phyloP scores from a whole-genome alignment of 2,329 filamentous ascomycete species.

The Epicoccum sorghinum region DNA sequence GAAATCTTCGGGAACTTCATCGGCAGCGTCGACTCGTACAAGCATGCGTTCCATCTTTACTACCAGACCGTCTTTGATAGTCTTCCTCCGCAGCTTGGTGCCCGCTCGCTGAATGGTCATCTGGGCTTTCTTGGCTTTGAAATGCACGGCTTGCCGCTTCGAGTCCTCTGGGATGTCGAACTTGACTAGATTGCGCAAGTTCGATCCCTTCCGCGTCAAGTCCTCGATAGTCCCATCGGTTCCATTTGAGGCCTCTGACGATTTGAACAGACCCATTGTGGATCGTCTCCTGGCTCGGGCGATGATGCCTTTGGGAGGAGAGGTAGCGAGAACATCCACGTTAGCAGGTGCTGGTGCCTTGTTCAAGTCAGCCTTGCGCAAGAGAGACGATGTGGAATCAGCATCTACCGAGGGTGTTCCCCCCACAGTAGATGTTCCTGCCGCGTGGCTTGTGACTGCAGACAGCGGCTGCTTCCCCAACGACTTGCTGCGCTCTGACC shows the following conservation, averaged over 20 bases:
- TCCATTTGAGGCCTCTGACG: not conserved
- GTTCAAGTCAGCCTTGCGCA: constrained; percentile 43
- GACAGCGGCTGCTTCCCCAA: constrained; percentile 39
- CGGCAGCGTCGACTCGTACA: constrained; percentile 63
- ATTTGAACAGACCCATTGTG: constrained; percentile 27
- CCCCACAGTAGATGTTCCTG: constrained; percentile 31
- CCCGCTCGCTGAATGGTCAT: constrained; percentile 45
- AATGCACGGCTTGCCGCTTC: constrained; percentile 45
- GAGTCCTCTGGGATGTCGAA: constrained; percentile 52
- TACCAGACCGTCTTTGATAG: constrained; percentile 63
- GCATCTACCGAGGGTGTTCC: constrained; percentile 42
- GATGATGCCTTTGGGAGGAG: constrained; percentile 37
- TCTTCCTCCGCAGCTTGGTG: constrained; percentile 47
- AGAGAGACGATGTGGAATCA: constrained; percentile 45
- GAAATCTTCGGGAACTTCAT: constrained; percentile 64
- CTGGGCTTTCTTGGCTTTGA: constrained; percentile 49
- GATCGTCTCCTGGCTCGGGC: constrained; percentile 36
- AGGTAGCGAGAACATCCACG: constrained; percentile 23
- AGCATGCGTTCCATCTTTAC: constrained; percentile 74
- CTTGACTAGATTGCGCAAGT: constrained; percentile 48
- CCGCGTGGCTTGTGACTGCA: constrained; percentile 35
- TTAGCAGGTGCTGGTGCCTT: constrained; percentile 34
- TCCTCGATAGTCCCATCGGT: constrained; percentile 15
- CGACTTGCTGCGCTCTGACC: constrained; percentile 23
- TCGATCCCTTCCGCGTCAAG: constrained; percentile 35